phyloP scores from a whole-genome alignment of 1,284 basidiomycete genomes.

The Gymnopus androsaceus region DNA sequence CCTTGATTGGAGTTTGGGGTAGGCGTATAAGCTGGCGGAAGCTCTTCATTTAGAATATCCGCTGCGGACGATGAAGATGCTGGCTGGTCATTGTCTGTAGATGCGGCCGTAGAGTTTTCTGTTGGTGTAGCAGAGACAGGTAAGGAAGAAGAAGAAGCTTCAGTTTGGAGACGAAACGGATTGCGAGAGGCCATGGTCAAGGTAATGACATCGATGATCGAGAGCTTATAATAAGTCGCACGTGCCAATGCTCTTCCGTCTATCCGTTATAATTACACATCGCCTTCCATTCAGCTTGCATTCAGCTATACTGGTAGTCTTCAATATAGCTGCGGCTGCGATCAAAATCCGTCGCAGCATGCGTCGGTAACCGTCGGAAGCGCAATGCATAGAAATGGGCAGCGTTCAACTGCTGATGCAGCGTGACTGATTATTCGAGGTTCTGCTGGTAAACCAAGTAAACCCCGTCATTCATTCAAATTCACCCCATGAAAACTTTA shows the following conservation, averaged over 20 bases:
- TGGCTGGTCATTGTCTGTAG: background rate
- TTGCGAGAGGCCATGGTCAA: conserved; percentile 5
- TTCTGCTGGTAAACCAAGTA: no score
- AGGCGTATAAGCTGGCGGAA: conserved; percentile 68
- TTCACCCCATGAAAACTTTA: no score
- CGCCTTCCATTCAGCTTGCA: no score
- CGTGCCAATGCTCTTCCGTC: background rate
- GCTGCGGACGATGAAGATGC: background rate
- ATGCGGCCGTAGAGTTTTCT: background rate
- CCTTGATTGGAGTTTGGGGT: conserved; percentile 52
- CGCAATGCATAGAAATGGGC: no score
- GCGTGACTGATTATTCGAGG: no score
- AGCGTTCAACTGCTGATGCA: no score
- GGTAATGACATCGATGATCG: background rate
- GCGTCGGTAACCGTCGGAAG: no score
- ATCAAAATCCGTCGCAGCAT: no score
- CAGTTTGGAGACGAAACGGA: conserved; percentile 10
- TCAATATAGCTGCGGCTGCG: no score
- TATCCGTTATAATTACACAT: no score
- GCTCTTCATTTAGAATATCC: conserved; percentile 41
- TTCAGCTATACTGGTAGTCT: no score
- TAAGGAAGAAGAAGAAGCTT: background rate
- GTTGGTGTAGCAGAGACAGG: background rate
- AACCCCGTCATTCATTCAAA: no score
- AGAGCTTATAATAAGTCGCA: background rate